phyloP scores from a whole-genome alignment of 495 filamentous ascomycete species.

The Coniosporium apollinis region DNA sequence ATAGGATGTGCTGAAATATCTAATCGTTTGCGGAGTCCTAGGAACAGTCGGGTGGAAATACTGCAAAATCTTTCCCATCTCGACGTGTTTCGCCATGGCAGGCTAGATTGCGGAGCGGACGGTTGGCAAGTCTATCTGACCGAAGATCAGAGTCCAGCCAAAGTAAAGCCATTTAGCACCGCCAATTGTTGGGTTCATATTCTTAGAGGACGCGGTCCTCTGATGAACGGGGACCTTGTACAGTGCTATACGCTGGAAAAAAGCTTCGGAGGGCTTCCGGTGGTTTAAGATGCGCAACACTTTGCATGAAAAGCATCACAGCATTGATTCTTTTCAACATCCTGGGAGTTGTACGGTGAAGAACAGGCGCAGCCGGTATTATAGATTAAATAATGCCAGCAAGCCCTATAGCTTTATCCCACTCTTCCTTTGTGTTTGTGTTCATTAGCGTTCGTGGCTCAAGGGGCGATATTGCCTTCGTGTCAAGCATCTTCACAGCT shows the following conservation, averaged over 20 bases:
- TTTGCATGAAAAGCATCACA: no score
- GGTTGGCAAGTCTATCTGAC: constrained; percentile 3
- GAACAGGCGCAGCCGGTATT: no score
- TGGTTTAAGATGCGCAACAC: no score
- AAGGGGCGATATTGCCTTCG: neutral
- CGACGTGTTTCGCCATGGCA: constrained; percentile 5
- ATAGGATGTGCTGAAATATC: neutral
- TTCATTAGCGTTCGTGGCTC: neutral
- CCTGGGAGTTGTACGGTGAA: no score
- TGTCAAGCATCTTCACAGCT: neutral
- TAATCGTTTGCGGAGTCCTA: neutral
- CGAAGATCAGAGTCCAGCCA: neutral
- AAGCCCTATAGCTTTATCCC: neutral
- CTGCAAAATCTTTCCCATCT: constrained; percentile 1
- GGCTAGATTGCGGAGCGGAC: neutral
- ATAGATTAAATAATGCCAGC: no score
- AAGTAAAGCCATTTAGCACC: constrained; percentile 4
- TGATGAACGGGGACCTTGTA: no score
- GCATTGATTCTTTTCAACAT: no score
- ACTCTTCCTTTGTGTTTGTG: neutral
- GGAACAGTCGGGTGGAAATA: neutral
- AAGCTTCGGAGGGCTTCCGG: no score
- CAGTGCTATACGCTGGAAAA: no score
- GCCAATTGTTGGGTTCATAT: constrained; percentile 9
- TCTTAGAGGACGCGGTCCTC: constrained; percentile 2